A percentile compares a stretch with the other conserved stretches of the same genome.
These are phyloP conservation scores for Ustilago trichophora DNA, from an alignment of 1,284 basidiomycete species.

Conservation along the genomic window DNA sequence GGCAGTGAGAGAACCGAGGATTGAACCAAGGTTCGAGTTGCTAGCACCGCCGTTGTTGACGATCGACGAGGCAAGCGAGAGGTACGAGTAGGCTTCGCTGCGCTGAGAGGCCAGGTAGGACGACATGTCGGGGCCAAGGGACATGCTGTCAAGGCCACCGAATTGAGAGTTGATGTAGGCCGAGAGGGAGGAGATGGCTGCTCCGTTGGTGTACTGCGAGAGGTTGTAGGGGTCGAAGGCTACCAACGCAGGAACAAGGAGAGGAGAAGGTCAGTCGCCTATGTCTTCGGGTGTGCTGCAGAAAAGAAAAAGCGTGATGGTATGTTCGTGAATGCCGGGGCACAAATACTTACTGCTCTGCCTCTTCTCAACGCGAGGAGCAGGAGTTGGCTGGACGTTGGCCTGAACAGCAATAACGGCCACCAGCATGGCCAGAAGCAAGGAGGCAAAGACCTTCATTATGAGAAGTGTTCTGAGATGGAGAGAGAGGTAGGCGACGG, in stretches of 20 bases:
- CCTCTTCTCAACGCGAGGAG: conserved; percentile 34
- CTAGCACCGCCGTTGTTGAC: conserved; percentile 18
- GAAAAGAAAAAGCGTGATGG: too few relatives aligned
- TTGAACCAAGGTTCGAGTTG: conserved; percentile 14
- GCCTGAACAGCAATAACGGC: conserved; percentile 26
- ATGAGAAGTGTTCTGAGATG: neutral
- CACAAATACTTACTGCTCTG: conserved; percentile 24
- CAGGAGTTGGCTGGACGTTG: conserved; percentile 26
- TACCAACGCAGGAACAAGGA: neutral
- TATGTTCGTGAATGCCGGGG: too few relatives aligned
- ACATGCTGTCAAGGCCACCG: conserved; percentile 1
- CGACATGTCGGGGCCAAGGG: conserved; percentile 14
- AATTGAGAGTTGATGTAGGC: conserved; percentile 20
- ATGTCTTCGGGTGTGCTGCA: too few relatives aligned
- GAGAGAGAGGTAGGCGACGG: neutral
- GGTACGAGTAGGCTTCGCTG: conserved; percentile 34
- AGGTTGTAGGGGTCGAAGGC: conserved; percentile 37
- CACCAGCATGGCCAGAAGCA: conserved; percentile 22
- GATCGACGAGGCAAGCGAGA: conserved; percentile 32
- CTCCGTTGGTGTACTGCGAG: conserved; percentile 31
- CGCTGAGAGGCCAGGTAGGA: conserved; percentile 11
- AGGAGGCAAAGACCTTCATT: conserved; percentile 32
- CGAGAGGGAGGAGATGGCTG: conserved; percentile 28
- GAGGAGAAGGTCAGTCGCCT: neutral
- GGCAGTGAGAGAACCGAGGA: conserved; percentile 13